Evolutionary conservation across 306 rosid species (phyloP), one percentile per base, ranked within the genome.

Genomic region (Casuarina glauca): DNA sequence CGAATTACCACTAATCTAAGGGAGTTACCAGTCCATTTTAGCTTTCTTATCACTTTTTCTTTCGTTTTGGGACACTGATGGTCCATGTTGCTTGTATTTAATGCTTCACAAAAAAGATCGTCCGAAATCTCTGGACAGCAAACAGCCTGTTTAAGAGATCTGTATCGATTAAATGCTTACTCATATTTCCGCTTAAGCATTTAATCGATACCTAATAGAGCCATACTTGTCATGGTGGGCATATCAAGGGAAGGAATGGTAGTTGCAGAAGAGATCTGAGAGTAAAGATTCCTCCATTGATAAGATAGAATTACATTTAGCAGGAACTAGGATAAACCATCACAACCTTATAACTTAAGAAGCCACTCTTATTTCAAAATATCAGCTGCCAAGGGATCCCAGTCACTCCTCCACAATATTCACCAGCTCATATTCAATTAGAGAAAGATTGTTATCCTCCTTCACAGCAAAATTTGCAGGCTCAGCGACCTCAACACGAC

Each of bases 371-470:
- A 66, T 26, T 32, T 66, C 71, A 6, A 66, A 13, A 70, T 69
- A 76, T 74, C 68, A 76, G 63, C 70, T 32, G 42, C 71, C 76
- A 53, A 16, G 72, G 44, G 52, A 46, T 17, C 36, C 51, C 20
- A 6, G 6, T 82, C 88, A 84, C 19, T 85, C 91, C 9, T 82
- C 85, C 43, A 69, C 80, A 41, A 90, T 86, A 72, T 74, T 90
- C 78, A 90, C 90, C 63, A 87, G 82, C 70, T 90, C 91, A 73
- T 85, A 90, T 63, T 87, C 91, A 38, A 90, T 81, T 64, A 84
- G 42, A 41, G 93, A 90, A 7, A 87, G 88, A 73, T 90, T 90
- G 89, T 87, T 87, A 60, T 90, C 89, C 83, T 90, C 88, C 82
- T 87, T 87, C 69, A 86, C 86, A 2, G 35, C 77, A 52, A 87